phyloP scores from a whole-genome alignment of 352 stramenopile species.

The Globisporangium takayamanum region DNA sequence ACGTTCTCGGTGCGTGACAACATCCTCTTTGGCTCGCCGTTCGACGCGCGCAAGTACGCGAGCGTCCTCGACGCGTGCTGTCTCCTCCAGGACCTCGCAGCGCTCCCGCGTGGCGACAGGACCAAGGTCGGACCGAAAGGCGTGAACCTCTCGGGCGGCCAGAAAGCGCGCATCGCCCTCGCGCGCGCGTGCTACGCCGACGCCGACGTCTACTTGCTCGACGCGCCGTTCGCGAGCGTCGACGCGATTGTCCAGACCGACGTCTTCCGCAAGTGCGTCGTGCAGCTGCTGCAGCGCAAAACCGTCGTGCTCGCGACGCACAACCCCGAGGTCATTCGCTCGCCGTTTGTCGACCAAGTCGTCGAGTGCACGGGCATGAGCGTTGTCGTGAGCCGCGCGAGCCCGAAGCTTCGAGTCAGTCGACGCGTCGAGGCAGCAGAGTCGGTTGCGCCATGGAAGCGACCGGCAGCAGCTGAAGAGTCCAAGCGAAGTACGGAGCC shows the following conservation, averaged over 20 bases:
- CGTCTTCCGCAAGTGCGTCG: constrained; percentile 44
- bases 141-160: constrained; percentile 45
- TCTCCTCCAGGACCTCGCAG: constrained; percentile 14
- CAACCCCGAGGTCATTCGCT: constrained; percentile 38
- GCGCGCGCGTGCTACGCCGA: constrained; percentile 46
- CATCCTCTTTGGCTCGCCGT: constrained; percentile 75
- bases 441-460: background rate
- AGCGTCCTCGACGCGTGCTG: constrained; percentile 21
- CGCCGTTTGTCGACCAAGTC: constrained; percentile 28
- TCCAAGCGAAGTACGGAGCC: no score
- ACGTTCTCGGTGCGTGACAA: constrained; percentile 76
- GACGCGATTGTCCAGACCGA: constrained; percentile 49
- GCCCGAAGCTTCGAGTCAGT: background rate
- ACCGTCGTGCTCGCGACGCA: constrained; percentile 50
- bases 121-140: constrained; percentile 44
- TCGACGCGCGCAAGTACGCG: constrained; percentile 48
- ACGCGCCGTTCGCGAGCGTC: constrained; percentile 39
- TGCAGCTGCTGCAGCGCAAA: constrained; percentile 34
- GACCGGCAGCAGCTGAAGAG: background rate
- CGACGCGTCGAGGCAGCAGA: background rate
- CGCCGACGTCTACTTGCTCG: constrained; percentile 42
- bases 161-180: constrained; percentile 46
- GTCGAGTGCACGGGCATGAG: constrained; percentile 8
- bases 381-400: background rate
- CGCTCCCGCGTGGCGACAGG: constrained; percentile 45